Percentiles rank a stretch among this genome's conserved stretches.
Conservation (phyloP, 495 filamentous ascomycete genomes). For the Xylaria intraflava region DNA sequence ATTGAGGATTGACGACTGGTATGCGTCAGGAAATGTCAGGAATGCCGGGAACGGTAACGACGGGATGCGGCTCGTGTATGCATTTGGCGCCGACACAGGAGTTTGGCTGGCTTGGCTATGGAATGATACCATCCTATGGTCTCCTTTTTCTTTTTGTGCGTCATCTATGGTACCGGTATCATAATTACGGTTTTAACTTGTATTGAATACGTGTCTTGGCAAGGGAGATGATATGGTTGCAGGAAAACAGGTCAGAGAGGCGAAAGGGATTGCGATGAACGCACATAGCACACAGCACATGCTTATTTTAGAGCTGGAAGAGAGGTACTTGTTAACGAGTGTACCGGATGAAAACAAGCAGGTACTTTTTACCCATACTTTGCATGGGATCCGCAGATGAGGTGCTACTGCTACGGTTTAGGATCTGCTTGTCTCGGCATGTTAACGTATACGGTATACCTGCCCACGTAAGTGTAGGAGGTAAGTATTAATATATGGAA, state of each 20-base stretch:
- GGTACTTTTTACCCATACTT: not conserved
- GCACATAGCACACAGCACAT: conserved; percentile 1
- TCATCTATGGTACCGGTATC: conserved; percentile 7
- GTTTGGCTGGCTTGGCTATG: conserved; percentile 11
- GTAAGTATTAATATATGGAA: not conserved
- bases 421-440: not conserved
- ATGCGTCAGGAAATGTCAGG: not conserved
- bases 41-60: not conserved
- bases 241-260: not conserved
- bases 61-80: not conserved
- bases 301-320: not conserved
- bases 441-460: too few species aligned
- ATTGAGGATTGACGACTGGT: conserved; percentile 16
- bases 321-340: not conserved
- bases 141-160: not conserved
- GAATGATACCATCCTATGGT: conserved; percentile 20
- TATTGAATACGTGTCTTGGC: not conserved
- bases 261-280: not conserved
- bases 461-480: too few species aligned
- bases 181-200: conserved; percentile 3
- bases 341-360: not conserved
- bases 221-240: not conserved
- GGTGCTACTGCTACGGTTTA: not conserved
- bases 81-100: not conserved
- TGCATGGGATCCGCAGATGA: not conserved